A percentile compares a stretch with the other conserved stretches of the same genome.
Evolutionary conservation across 306 rosid species (phyloP).

Genomic region (Potentilla sterilis): DNA sequence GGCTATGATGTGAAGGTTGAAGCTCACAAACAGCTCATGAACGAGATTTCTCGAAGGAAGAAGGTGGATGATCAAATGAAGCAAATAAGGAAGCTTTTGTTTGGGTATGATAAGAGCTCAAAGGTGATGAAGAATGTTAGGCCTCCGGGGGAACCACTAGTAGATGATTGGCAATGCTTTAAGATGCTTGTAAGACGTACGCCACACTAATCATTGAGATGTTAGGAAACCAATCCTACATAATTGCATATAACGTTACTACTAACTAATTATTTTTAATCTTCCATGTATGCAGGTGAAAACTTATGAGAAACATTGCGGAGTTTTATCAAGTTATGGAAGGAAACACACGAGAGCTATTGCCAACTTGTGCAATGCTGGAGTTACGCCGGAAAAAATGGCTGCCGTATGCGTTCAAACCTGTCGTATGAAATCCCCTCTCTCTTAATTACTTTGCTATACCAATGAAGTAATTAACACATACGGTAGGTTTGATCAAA

Average conservation of each 20-base stretch:
- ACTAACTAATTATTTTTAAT: background rate
- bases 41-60: slow-evolving; percentile 36
- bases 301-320: slow-evolving; percentile 37
- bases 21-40: slow-evolving; percentile 34
- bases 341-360: slow-evolving; percentile 37
- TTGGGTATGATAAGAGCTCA: slow-evolving; percentile 38
- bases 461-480: background rate
- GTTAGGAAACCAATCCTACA: background rate
- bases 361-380: slow-evolving; percentile 49
- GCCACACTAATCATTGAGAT: background rate
- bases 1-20: slow-evolving; percentile 40
- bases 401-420: slow-evolving; percentile 31
- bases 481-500: too few relatives aligned
- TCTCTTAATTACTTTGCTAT: background rate
- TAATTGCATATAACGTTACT: background rate
- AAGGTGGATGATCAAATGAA: slow-evolving; percentile 33
- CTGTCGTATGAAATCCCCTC: slow-evolving; percentile 19
- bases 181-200: slow-evolving; percentile 49
- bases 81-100: slow-evolving; percentile 37
- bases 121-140: slow-evolving; percentile 32
- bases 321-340: slow-evolving; percentile 37
- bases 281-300: slow-evolving; percentile 5
- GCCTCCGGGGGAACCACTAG: slow-evolving; percentile 46
- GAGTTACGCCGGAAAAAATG: slow-evolving; percentile 27
- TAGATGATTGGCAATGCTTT: slow-evolving; percentile 67